Base-by-base conservation (phyloP, 306 rosid species). In the Lotus japonicus region DNA sequence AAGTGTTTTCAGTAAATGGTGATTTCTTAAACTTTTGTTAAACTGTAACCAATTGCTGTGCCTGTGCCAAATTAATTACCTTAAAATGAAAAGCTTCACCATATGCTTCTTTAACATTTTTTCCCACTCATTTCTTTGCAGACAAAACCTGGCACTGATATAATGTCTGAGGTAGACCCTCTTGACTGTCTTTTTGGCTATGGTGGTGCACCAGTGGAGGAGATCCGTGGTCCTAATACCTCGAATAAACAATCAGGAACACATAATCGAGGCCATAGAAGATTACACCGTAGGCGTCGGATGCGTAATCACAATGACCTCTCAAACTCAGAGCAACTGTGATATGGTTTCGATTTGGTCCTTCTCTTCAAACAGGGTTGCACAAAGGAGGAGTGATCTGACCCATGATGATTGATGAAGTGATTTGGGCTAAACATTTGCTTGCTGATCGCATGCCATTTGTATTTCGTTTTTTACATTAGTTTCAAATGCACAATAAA, bases 251-350 rank as follows among this genome's bases (percentile, higher is more conserved):
- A 83, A 46, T 66, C 81, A 12, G 84, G 70, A 71, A 18, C 17
- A 8, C 83, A 69, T 48, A 59, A 64, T 61, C 85, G 83, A 58
- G 46, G 66, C 66, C 87, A 74, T 26, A 88, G 66, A 82, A 81
- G 92, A 87, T 73, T 80, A 72, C 89, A 78, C 66, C 90, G 89
- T 2, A 86, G 82, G 79, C 96, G 78, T 74, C 80, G 85, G 58
- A 75, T 79, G 75, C 90, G 68, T 42, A 81, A 76, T 33, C 83
- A 65, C 35, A 84, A 83, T 4, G 82, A 11, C 11, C 68, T 23
- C 52, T 43, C 78, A 41, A 57, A 74, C 60, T 35, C 79, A 9
- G 74, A 76, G 7, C 56, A 53, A 50, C 51, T 42, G 60, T 31
- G 7, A 31, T 5, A 31, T 31, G 6, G 19, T 44, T 52, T 55